A percentile compares a stretch with the other conserved stretches of the same genome.
phyloP scores from a whole-genome alignment of 129 eudicot genomes.

The Artemisia tridentata region DNA sequence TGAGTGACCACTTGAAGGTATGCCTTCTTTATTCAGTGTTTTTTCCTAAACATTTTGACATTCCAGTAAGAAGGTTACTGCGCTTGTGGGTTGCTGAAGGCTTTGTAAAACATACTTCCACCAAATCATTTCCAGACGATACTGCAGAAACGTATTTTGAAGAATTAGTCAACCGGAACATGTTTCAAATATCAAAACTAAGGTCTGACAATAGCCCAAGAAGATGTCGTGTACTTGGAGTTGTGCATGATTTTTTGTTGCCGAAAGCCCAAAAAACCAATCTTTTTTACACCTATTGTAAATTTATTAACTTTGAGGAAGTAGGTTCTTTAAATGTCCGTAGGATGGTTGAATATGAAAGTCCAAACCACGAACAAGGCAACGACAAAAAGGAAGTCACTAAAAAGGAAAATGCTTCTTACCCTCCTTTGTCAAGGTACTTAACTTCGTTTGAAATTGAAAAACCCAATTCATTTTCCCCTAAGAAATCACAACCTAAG shows the following conservation, averaged over 20 bases:
- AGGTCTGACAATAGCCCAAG: constrained; percentile 47
- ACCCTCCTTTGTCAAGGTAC: constrained; percentile 4
- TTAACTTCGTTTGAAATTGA: not conserved
- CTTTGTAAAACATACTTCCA: constrained; percentile 25
- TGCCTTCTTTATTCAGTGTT: constrained; percentile 32
- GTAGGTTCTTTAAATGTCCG: constrained; percentile 23
- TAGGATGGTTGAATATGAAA: constrained; percentile 42
- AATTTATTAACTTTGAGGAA: not conserved
- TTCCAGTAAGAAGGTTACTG: constrained; percentile 38
- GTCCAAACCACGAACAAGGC: constrained; percentile 15
- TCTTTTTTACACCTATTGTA: constrained; percentile 41
- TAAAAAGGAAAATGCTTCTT: constrained; percentile 1
- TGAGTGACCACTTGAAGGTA: constrained; percentile 24
- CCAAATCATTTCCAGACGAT: constrained; percentile 28
- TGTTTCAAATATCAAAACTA: constrained; percentile 42
- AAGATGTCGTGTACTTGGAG: constrained; percentile 44
- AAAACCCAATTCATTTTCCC: constrained; percentile 8
- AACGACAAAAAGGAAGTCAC: not conserved
- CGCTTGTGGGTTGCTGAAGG: constrained; percentile 48
- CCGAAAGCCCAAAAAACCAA: constrained; percentile 40
- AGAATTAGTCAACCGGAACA: constrained; percentile 36
- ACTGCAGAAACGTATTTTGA: constrained; percentile 24
- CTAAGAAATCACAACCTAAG: constrained; percentile 18
- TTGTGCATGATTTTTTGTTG: constrained; percentile 38
- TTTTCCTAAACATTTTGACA: constrained; percentile 33